A percentile compares a stretch with the other conserved stretches of the same genome.
These are phyloP conservation scores for Ceratocystis cubensis DNA, from an alignment of 2,329 filamentous ascomycete species.

Conservation along the genomic window DNA sequence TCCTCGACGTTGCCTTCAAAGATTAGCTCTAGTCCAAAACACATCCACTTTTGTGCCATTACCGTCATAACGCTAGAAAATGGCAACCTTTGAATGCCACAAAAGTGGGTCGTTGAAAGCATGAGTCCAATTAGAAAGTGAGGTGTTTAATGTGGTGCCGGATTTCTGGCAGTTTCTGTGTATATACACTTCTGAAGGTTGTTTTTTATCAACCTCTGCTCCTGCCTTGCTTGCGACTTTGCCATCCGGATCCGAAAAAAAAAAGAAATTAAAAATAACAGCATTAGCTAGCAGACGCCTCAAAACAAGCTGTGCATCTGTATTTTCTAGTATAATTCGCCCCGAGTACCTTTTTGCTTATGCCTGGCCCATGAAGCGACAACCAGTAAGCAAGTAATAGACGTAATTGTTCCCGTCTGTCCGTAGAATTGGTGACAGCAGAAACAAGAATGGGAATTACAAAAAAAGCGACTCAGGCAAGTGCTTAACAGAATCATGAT, in stretches of 20 bases:
- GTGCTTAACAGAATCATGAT: background rate
- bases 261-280: background rate
- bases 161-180: background rate
- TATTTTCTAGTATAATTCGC: background rate
- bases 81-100: background rate
- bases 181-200: slow-evolving; percentile 8
- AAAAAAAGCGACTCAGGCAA: background rate
- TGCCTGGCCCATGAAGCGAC: background rate
- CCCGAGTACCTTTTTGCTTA: background rate
- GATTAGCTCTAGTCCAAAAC: background rate
- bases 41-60: slow-evolving; percentile 1
- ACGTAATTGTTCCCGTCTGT: background rate
- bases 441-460: no score
- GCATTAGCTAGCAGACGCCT: background rate
- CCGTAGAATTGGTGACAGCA: background rate
- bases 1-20: background rate
- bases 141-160: background rate
- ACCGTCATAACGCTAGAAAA: background rate
- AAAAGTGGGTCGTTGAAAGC: background rate
- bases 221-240: background rate
- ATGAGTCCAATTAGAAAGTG: background rate
- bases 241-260: background rate
- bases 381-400: no score
- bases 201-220: background rate
- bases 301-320: background rate